Evolutionary conservation across 2,329 filamentous ascomycete species (phyloP).

Genomic region (Proliferodiscus dingleyae): DNA sequence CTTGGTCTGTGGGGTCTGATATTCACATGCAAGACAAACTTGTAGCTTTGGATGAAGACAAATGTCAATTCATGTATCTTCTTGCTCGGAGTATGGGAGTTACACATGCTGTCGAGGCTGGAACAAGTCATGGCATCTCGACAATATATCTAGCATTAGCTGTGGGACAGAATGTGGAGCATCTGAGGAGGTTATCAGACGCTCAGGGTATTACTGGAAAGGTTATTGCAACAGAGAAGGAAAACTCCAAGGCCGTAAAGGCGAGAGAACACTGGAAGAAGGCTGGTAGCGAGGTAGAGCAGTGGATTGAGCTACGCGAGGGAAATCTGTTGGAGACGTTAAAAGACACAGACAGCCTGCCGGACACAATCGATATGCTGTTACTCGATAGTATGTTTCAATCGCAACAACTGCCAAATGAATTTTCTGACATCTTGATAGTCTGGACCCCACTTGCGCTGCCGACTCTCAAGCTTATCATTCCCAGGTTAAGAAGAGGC

Average conservation of each 20-base stretch:
- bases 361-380: conserved; percentile 46
- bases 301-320: conserved; percentile 50
- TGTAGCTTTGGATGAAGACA: conserved; percentile 54
- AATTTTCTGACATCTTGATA: conserved; percentile 26
- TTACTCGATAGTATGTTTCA: conserved; percentile 53
- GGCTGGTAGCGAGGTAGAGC: conserved; percentile 44
- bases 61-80: conserved; percentile 52
- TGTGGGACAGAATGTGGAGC: conserved; percentile 41
- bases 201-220: conserved; percentile 32
- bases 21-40: conserved; percentile 50
- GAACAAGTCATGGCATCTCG: conserved; percentile 57
- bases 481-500: conserved; percentile 41
- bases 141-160: conserved; percentile 59
- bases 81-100: conserved; percentile 45
- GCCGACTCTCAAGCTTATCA: conserved; percentile 44
- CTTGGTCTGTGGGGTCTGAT: conserved; percentile 24
- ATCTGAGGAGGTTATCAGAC: conserved; percentile 2
- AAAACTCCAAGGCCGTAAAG: conserved; percentile 45
- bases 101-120: conserved; percentile 51
- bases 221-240: conserved; percentile 59
- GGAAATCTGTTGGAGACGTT: conserved; percentile 54
- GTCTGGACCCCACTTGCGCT: conserved; percentile 53
- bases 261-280: conserved; percentile 51
- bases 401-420: neutral
- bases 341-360: conserved; percentile 41